Evolutionary conservation across 2,329 filamentous ascomycete genomes (phyloP), one percentile per base, ranked within the genome.

Genomic region (Curvularia hawaiiensis): DNA sequence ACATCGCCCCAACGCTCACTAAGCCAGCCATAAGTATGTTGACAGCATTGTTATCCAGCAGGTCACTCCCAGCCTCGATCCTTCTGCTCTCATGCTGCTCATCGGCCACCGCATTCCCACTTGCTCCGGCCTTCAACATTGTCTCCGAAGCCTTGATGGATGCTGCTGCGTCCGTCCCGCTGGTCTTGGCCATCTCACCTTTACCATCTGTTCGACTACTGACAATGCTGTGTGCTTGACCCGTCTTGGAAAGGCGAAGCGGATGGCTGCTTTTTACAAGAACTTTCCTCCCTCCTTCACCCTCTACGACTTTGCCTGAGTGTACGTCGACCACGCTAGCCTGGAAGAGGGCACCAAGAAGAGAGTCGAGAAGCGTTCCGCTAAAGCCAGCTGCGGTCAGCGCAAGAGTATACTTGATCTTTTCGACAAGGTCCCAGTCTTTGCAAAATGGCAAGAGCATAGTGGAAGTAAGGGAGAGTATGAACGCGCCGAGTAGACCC

Each of bases 11-110:
- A 18, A 92, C 63, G 72, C 91, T 97, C 85, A 96, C 93, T 4
- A 82, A 82, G 14, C 86, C 83, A 0, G 94, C 93, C 94, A 97
- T 98, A 55, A 94, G 75, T 56, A 97, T 86, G 75, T 99, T 99
- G 67, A 99, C 92, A 53, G 91, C 90, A 75, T 99, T 99, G 76
- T 99, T 99, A 76, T 96, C 92, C 56, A 99, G 80, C 60, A 96
- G 75, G 73, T 97, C 85, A 79, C 82, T 65, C 81, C 89, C 77
- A 60, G 84, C 89, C 74, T 90, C 85, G 78, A 79, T 80, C 67
- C 85, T 85, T 61, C 79, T 67, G 40, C 78, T 82, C 56, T 80
- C 79, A 43, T 75, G 78, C 55, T 79, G 73, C 7, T 58, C 59
- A 58, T 74, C 73, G 20, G 74, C 72, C 8, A 73, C 68, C 14